These are phyloP conservation scores for Vitis labrusca DNA, from an alignment of 164 flowering plant genomes.

Conservation along the genomic window DNA sequence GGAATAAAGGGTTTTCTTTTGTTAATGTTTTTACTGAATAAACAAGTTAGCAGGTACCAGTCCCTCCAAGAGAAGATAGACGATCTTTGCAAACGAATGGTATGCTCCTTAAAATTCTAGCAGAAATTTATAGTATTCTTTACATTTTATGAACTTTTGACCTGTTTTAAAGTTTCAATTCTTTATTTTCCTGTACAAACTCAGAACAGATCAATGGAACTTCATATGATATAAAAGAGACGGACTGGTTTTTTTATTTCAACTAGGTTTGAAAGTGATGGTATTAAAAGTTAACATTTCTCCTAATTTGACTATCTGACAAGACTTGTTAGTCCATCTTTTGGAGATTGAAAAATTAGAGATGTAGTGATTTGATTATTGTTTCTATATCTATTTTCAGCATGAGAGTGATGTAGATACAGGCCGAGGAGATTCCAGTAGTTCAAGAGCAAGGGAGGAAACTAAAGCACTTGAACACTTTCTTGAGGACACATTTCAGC, in stretches of 20 bases:
- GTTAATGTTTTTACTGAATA: conserved; percentile 61
- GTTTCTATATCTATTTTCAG: conserved; percentile 29
- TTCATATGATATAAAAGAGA: too few species aligned
- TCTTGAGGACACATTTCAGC: conserved; percentile 87
- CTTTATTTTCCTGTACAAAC: too few species aligned
- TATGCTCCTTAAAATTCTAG: conserved; percentile 29
- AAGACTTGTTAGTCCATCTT: too few species aligned
- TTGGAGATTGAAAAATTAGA: too few species aligned
- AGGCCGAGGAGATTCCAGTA: conserved; percentile 21
- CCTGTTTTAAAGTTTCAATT: not conserved
- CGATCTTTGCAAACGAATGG: conserved; percentile 83
- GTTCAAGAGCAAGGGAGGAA: conserved; percentile 42
- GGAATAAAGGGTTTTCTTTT: conserved; percentile 39
- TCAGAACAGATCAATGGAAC: too few species aligned
- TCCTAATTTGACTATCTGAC: too few species aligned
- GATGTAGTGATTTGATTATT: too few species aligned
- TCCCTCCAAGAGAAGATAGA: conserved; percentile 79
- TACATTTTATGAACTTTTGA: not conserved
- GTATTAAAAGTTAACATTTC: too few species aligned
- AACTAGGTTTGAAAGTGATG: too few species aligned
- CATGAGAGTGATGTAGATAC: conserved; percentile 40
- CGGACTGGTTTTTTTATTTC: too few species aligned
- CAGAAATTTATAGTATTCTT: too few species aligned
- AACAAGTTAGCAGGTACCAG: conserved; percentile 75
- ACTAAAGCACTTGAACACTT: conserved; percentile 53